phyloP scores from a whole-genome alignment of 208 protist genomes.

The Leishmania arabica region DNA sequence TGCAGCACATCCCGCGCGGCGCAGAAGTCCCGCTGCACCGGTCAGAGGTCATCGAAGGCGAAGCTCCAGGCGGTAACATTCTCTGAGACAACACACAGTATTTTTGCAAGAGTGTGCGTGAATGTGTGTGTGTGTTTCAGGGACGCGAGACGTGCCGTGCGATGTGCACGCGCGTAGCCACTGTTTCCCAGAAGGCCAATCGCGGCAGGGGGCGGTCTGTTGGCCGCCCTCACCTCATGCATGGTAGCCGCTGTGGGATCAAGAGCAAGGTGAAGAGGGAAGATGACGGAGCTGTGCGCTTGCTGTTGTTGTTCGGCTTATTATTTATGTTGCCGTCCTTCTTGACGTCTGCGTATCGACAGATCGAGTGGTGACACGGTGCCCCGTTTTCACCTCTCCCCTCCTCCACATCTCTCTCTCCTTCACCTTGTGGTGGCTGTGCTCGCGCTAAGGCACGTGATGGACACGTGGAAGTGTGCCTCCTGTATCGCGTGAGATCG shows the following conservation, averaged over 20 bases:
- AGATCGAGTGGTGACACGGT: not conserved
- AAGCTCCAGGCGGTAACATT: slow-evolving; percentile 56
- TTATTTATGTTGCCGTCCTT: not conserved
- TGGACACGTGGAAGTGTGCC: not conserved
- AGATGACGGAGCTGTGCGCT: not conserved
- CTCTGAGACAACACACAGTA: slow-evolving; percentile 12
- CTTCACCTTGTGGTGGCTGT: not conserved
- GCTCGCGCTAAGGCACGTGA: not conserved
- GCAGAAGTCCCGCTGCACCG: slow-evolving; percentile 40
- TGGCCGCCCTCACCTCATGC: not conserved
- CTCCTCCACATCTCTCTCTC: not conserved
- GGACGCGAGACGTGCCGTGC: not conserved
- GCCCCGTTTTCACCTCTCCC: not conserved
- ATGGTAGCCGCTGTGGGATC: not conserved
- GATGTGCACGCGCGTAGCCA: no score
- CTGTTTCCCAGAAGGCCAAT: not conserved
- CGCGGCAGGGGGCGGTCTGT: not conserved
- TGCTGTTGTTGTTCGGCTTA: not conserved
- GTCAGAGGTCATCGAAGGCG: slow-evolving; percentile 61
- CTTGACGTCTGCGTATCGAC: not conserved
- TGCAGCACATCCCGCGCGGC: slow-evolving; percentile 43
- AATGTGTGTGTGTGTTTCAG: not conserved
- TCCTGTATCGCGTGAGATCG: not conserved
- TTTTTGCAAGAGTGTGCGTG: not conserved
- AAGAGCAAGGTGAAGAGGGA: not conserved